These are phyloP conservation scores for Syzygium aqueum DNA, from an alignment of 345 rosid genomes.

Conservation along the genomic window DNA sequence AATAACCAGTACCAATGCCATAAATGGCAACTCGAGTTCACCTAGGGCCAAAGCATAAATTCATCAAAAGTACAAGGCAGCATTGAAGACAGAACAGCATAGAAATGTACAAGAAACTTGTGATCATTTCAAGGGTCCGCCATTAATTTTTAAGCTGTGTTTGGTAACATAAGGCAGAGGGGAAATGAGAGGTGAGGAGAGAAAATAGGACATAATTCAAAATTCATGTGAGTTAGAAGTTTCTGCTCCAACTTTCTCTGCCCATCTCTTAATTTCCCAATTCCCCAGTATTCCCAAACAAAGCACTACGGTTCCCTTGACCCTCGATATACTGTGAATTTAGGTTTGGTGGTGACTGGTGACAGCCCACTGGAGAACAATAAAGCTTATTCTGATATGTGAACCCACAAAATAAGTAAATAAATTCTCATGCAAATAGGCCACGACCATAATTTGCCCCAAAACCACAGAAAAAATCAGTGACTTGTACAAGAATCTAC, in stretches of 20 bases:
- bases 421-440: not conserved
- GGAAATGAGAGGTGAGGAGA: not conserved
- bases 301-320: not conserved
- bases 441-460: not conserved
- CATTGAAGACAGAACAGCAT: not conserved
- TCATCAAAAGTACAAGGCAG: not conserved
- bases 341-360: not conserved
- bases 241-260: not conserved
- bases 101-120: not conserved
- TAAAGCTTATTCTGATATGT: not conserved
- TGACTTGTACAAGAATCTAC: not conserved
- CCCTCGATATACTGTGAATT: not conserved
- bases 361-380: not conserved
- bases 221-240: not conserved
- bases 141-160: not conserved
- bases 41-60: slow-evolving; percentile 23
- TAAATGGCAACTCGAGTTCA: slow-evolving; percentile 83
- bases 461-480: not conserved
- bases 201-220: not conserved
- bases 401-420: not conserved
- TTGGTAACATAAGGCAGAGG: not conserved
- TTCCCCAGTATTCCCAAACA: not conserved
- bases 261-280: not conserved
- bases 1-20: slow-evolving; percentile 60
- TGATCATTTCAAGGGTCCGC: not conserved